Base-by-base conservation (phyloP, 2,329 filamentous ascomycete genomes). In the Tolypocladium album region DNA sequence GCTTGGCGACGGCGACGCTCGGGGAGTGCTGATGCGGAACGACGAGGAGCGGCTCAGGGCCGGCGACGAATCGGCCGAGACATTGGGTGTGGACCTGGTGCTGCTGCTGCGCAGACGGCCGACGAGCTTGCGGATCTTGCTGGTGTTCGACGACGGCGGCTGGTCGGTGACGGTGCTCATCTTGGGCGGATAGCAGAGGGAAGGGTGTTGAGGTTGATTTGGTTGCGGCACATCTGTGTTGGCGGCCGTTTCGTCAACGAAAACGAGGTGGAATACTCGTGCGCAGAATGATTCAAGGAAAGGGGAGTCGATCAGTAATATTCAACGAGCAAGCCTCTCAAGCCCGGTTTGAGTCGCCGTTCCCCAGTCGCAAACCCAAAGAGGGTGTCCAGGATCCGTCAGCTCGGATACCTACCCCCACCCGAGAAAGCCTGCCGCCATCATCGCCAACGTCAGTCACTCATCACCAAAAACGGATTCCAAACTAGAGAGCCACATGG, bases 91-190 rank as follows among this genome's bases (percentile, higher is more conserved):
- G 34, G 58, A 38, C 47, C 34, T 59, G 13, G n/a, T 12, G n/a
- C 52, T 59, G 39, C 55, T 50, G 50, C 62, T 59, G 34, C 62
- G 62, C 22, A 64, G 57, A 11, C 64, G 64, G 36, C 60, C 61
- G 45, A 64, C 62, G 38, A 65, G 57, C 43, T 60, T 63, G 59
- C 59, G 56, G 24, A 61, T 11, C 27, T 52, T 52, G 47, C 47
- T 52, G 47, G 24, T 9, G 24, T 27, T 20, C 15, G 47, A 27
- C 4, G 45, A 52, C 24, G 24, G 45, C 45, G 17, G 47, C 47
- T 52, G 47, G 15, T 31, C 24, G 24, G 24, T 9, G 15, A 52
- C 13, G 47, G 47, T 20, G 47, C 47, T 52, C 47, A 52, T 52
- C 47, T 31, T 52, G 24, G 47, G 15, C 24, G 24, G 47, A 52